phyloP scores from a whole-genome alignment of 768 basidiomycete genomes.

The Strobilomyces dryophilus region DNA sequence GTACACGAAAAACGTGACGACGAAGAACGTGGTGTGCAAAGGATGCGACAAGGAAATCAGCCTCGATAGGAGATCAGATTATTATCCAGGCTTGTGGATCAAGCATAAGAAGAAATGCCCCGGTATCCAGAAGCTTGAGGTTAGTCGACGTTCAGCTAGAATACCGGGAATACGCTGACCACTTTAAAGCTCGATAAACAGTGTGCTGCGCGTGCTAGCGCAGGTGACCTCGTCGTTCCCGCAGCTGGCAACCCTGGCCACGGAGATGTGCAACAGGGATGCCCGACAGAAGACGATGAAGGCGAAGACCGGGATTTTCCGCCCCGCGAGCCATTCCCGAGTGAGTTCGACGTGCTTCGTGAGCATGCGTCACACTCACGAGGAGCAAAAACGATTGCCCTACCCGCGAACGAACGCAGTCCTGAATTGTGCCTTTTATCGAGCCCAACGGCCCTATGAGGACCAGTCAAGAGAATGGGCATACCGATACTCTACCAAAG shows the following conservation, averaged over 20 bases:
- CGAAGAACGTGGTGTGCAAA: slow-evolving; percentile 26
- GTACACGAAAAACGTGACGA: slow-evolving; percentile 19
- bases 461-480: slow-evolving; percentile 17
- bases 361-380: not conserved
- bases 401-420: slow-evolving; percentile 7
- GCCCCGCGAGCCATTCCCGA: slow-evolving; percentile 20
- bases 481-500: slow-evolving; percentile 30
- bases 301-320: slow-evolving; percentile 13
- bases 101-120: slow-evolving; percentile 32
- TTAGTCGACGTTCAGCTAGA: slow-evolving; percentile 11
- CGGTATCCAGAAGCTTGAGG: slow-evolving; percentile 21
- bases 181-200: slow-evolving; percentile 15
- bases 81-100: slow-evolving; percentile 34
- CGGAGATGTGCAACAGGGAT: not conserved
- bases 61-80: slow-evolving; percentile 31
- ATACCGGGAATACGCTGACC: slow-evolving; percentile 10
- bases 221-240: not conserved
- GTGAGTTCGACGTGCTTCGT: slow-evolving; percentile 16
- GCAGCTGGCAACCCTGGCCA: not conserved
- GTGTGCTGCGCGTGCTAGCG: not conserved
- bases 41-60: slow-evolving; percentile 31
- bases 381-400: not conserved
- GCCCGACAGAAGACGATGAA: slow-evolving; percentile 5
- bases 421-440: slow-evolving; percentile 20
- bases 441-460: not conserved